These are phyloP conservation scores for Lachnellula willkommii DNA, from an alignment of 2,329 filamentous ascomycete species.

Conservation along the genomic window DNA sequence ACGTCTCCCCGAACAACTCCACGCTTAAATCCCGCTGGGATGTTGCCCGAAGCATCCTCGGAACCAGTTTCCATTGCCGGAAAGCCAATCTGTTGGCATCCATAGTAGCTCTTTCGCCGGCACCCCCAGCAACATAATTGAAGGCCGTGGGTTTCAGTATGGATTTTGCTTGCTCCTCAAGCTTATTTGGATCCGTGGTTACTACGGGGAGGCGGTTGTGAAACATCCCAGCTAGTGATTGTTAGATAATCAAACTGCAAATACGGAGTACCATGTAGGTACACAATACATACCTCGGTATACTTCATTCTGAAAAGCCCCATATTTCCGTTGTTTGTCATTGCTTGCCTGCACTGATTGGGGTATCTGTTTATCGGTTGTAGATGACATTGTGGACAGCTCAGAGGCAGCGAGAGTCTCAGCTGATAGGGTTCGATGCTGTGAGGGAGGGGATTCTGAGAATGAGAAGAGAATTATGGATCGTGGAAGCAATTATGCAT, in stretches of 20 bases:
- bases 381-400: slow-evolving; percentile 10
- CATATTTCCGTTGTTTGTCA: slow-evolving; percentile 18
- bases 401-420: not conserved
- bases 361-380: slow-evolving; percentile 17
- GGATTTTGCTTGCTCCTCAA: slow-evolving; percentile 50
- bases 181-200: slow-evolving; percentile 53
- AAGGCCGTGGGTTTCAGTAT: slow-evolving; percentile 45
- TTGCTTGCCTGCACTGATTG: slow-evolving; percentile 14
- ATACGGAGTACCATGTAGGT: not conserved
- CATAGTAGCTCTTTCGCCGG: slow-evolving; percentile 56
- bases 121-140: slow-evolving; percentile 58
- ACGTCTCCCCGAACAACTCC: slow-evolving; percentile 47
- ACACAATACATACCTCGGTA: slow-evolving; percentile 15
- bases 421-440: too few relatives aligned
- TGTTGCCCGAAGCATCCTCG: slow-evolving; percentile 55
- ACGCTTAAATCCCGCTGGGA: slow-evolving; percentile 45
- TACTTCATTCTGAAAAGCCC: slow-evolving; percentile 23
- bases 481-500: too few relatives aligned
- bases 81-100: slow-evolving; percentile 61
- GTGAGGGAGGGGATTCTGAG: not conserved
- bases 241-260: not conserved
- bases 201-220: slow-evolving; percentile 43
- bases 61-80: slow-evolving; percentile 58
- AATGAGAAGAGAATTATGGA: not conserved
- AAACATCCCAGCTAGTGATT: slow-evolving; percentile 41